phyloP scores from a whole-genome alignment of 768 basidiomycete genomes.

The Hericium alpestre region DNA sequence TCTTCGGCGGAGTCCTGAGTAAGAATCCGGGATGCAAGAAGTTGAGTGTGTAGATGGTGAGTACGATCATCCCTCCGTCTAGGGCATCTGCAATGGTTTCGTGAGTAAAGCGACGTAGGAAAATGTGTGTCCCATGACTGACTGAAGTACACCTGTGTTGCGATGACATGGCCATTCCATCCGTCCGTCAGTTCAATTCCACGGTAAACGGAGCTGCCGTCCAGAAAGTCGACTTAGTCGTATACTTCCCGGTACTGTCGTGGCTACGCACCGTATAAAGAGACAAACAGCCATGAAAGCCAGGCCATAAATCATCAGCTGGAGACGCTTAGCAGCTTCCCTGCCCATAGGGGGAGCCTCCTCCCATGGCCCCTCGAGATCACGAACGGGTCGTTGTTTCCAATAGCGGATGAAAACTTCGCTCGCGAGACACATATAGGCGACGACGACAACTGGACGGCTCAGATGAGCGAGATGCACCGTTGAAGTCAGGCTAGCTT shows the following conservation, averaged over 20 bases:
- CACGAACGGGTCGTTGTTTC: background rate
- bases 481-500: constrained; percentile 4
- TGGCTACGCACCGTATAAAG: constrained; percentile 7
- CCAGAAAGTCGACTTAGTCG: background rate
- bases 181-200: constrained; percentile 6
- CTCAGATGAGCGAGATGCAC: background rate
- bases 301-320: constrained; percentile 3
- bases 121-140: background rate
- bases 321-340: background rate
- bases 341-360: background rate
- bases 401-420: background rate
- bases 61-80: background rate
- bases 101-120: background rate
- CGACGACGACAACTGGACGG: background rate
- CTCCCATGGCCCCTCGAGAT: background rate
- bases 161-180: constrained; percentile 8
- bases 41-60: background rate
- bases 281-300: constrained; percentile 3
- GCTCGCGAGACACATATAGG: background rate
- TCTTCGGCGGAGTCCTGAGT: background rate
- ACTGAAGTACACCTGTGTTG: constrained; percentile 8
- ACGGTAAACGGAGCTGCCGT: constrained; percentile 8
- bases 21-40: background rate
- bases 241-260: background rate
- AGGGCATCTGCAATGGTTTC: background rate